Evolutionary conservation across 805 yeast species (phyloP).

Genomic region (Torulaspora indica): DNA sequence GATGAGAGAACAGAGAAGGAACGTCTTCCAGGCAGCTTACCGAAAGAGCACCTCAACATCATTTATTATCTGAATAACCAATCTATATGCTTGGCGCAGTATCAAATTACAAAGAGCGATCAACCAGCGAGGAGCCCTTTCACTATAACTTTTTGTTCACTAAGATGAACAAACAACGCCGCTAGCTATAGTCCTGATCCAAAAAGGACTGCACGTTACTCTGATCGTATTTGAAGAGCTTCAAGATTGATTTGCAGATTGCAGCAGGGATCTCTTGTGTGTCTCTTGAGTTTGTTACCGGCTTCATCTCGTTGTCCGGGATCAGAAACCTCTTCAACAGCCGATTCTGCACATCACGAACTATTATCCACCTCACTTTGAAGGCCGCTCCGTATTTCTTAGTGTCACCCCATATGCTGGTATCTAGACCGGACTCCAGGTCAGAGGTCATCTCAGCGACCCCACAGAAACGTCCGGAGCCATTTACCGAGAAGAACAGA

Average conservation of each 20-base stretch:
- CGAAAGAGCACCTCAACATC: slow-evolving; percentile 6
- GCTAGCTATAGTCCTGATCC: slow-evolving; percentile 14
- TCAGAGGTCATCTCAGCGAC: slow-evolving; percentile 48
- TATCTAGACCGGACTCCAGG: slow-evolving; percentile 29
- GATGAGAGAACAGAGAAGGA: slow-evolving; percentile 18
- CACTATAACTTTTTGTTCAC: slow-evolving; percentile 2
- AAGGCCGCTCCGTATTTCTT: slow-evolving; percentile 50
- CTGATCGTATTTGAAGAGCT: slow-evolving; percentile 37
- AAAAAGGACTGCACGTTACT: slow-evolving; percentile 19
- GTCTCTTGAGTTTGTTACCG: slow-evolving; percentile 57
- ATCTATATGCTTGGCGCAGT: background rate
- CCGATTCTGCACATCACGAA: slow-evolving; percentile 49
- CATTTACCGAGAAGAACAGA: slow-evolving; percentile 55
- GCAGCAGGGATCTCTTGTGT: slow-evolving; percentile 53
- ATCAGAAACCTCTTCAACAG: slow-evolving; percentile 44
- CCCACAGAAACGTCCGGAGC: slow-evolving; percentile 55
- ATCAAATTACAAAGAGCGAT: slow-evolving; percentile 3
- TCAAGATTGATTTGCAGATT: slow-evolving; percentile 45
- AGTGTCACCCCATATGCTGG: slow-evolving; percentile 46
- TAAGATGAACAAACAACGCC: no score
- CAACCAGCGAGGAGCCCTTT: background rate
- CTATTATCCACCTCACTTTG: slow-evolving; percentile 48
- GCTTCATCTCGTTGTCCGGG: slow-evolving; percentile 44
- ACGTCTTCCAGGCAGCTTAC: slow-evolving; percentile 2
- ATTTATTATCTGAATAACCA: background rate